Percentiles rank a stretch among this genome's conserved stretches.
These are phyloP conservation scores for Suaeda aralocaspica DNA, from an alignment of 148 eudicot species.

Conservation along the genomic window DNA sequence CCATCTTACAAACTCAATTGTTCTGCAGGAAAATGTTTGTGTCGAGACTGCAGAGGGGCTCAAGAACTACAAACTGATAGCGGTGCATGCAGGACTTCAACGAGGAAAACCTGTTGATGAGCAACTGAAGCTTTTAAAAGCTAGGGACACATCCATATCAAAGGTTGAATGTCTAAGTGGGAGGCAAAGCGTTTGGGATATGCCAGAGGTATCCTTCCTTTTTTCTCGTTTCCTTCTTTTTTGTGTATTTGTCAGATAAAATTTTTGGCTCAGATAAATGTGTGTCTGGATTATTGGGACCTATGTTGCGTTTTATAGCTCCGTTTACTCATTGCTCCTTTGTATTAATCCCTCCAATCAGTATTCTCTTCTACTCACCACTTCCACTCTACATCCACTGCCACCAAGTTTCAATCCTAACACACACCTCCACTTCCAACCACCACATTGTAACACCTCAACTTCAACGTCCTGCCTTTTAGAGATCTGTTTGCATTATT, in stretches of 20 bases:
- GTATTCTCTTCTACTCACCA: too few species aligned
- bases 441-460: too few species aligned
- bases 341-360: too few species aligned
- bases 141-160: slow-evolving; percentile 65
- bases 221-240: not conserved
- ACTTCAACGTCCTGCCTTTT: too few species aligned
- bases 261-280: not conserved
- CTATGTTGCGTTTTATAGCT: too few species aligned
- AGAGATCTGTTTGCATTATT: too few species aligned
- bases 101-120: slow-evolving; percentile 52
- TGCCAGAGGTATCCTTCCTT: slow-evolving; percentile 57
- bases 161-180: slow-evolving; percentile 79
- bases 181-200: slow-evolving; percentile 75
- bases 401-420: too few species aligned
- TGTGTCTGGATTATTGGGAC: too few species aligned
- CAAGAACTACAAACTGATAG: slow-evolving; percentile 61
- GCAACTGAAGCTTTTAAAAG: slow-evolving; percentile 61
- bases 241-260: not conserved
- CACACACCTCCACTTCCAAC: too few species aligned
- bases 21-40: slow-evolving; percentile 56
- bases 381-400: too few species aligned
- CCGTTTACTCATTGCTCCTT: too few species aligned
- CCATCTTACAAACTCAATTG: not conserved
- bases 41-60: slow-evolving; percentile 62
- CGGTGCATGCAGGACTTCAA: slow-evolving; percentile 84